phyloP scores from a whole-genome alignment of 202 grass and related monocot genomes.

The Panicum hallii region DNA sequence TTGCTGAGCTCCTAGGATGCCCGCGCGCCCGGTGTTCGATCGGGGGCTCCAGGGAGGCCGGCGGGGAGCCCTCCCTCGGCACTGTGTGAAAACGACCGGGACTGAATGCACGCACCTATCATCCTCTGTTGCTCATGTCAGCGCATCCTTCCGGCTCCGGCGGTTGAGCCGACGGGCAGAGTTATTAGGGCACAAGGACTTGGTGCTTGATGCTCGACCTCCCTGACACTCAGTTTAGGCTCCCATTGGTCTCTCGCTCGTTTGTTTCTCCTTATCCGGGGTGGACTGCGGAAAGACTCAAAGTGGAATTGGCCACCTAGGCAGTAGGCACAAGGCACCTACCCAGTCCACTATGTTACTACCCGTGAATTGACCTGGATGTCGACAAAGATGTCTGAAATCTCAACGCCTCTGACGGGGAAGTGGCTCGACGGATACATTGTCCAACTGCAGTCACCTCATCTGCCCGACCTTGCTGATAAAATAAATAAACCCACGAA shows the following conservation, averaged over 20 bases:
- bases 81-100: background rate
- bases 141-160: background rate
- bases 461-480: background rate
- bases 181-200: slow-evolving; percentile 8
- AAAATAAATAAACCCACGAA: background rate
- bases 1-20: background rate
- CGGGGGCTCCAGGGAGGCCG: background rate
- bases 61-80: background rate
- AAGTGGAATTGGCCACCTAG: background rate
- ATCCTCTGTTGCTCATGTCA: background rate
- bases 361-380: background rate
- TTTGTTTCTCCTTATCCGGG: background rate
- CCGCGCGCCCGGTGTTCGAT: background rate
- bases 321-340: background rate
- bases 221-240: background rate
- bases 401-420: background rate
- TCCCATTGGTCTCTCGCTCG: background rate
- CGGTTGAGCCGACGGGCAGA: slow-evolving; percentile 11
- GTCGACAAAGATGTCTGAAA: background rate
- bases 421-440: background rate
- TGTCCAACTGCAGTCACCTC: background rate
- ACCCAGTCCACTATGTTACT: background rate
- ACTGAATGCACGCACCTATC: background rate
- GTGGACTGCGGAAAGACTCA: background rate
- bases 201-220: background rate